phyloP scores from a whole-genome alignment of 164 flowering plant genomes.

The Chloranthus sessilifolius region DNA sequence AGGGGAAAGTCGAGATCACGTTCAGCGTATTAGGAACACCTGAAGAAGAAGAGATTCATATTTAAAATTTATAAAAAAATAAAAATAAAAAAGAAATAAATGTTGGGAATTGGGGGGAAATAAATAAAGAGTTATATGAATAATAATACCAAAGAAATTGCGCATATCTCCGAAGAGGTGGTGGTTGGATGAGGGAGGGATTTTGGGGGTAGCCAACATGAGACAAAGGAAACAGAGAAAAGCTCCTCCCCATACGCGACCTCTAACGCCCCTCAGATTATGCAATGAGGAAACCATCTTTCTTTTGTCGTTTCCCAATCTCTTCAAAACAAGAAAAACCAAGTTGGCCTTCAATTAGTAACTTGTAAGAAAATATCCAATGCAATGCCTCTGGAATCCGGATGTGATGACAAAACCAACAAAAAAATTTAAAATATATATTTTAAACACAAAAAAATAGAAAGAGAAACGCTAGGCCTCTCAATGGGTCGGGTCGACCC shows the following conservation, averaged over 20 bases:
- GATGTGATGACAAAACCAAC: no score
- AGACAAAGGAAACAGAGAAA: slow-evolving; percentile 29
- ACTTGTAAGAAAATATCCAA: no score
- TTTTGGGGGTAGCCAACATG: slow-evolving; percentile 40
- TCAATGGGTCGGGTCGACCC: no score
- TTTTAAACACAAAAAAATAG: no score
- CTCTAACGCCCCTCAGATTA: slow-evolving; percentile 17
- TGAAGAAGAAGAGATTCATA: slow-evolving; percentile 5
- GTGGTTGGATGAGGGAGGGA: slow-evolving; percentile 33
- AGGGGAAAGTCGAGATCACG: slow-evolving; percentile 43
- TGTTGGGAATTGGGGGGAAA: not conserved
- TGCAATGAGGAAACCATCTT: no score
- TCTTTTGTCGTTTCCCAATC: no score
- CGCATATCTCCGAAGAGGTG: slow-evolving; percentile 50
- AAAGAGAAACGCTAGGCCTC: no score
- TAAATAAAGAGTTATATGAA: not conserved
- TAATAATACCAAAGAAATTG: slow-evolving; percentile 38
- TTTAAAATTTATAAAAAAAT: not conserved
- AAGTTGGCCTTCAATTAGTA: no score
- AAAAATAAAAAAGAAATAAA: not conserved
- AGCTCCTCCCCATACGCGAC: slow-evolving; percentile 26
- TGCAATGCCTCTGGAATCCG: no score
- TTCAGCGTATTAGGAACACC: slow-evolving; percentile 36
- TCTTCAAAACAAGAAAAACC: no score
- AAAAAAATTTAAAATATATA: no score